A percentile compares a stretch with the other conserved stretches of the same genome.
phyloP scores from a whole-genome alignment of 352 stramenopile genomes.

The Aphanomyces invadans region DNA sequence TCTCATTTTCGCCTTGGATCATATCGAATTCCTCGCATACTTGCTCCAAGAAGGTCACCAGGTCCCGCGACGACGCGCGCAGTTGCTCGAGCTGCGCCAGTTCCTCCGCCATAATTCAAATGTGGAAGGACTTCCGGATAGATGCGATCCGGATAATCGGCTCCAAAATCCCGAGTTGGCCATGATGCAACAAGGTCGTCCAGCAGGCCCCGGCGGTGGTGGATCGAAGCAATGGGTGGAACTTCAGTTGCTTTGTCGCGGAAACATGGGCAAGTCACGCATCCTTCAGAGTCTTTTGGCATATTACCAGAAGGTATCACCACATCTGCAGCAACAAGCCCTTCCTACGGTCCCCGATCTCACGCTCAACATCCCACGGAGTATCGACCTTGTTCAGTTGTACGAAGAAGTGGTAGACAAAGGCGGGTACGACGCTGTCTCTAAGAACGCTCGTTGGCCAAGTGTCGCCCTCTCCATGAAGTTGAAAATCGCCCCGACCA shows the following conservation, averaged over 20 bases:
- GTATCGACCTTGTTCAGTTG: slow-evolving; percentile 69
- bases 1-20: slow-evolving; percentile 25
- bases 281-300: slow-evolving; percentile 22
- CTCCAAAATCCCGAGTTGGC: neutral
- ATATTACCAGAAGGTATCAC: slow-evolving; percentile 9
- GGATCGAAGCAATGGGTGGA: slow-evolving; percentile 25
- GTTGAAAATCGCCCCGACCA: slow-evolving; percentile 53
- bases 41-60: slow-evolving; percentile 15
- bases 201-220: neutral
- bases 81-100: slow-evolving; percentile 8
- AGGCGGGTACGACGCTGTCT: slow-evolving; percentile 48
- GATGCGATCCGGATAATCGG: neutral
- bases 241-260: slow-evolving; percentile 21
- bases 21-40: slow-evolving; percentile 18
- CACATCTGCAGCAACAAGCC: slow-evolving; percentile 10
- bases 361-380: slow-evolving; percentile 19
- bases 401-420: slow-evolving; percentile 73
- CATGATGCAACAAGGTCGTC: neutral
- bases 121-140: neutral
- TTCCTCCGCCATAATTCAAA: slow-evolving; percentile 10
- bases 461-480: slow-evolving; percentile 43
- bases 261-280: slow-evolving; percentile 16
- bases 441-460: slow-evolving; percentile 45
- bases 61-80: slow-evolving; percentile 20
- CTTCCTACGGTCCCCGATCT: slow-evolving; percentile 14